These are phyloP conservation scores for Paraphaeosphaeria minitans DNA, from an alignment of 2,329 filamentous ascomycete genomes.

Conservation along the genomic window DNA sequence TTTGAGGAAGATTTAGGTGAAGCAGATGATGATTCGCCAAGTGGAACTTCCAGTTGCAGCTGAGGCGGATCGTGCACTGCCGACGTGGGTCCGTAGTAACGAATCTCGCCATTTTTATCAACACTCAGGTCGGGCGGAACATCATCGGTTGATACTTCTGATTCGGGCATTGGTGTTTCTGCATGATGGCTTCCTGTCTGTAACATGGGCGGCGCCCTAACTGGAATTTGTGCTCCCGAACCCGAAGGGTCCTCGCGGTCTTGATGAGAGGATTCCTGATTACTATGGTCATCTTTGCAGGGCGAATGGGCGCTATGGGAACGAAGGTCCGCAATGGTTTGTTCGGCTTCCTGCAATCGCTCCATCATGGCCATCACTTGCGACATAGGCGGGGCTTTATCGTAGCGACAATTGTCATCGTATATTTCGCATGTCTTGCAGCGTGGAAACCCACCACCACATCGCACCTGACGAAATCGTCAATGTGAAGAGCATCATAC, in stretches of 20 bases:
- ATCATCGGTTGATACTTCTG: neutral
- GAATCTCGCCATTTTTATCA: constrained; percentile 12
- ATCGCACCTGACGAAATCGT: constrained; percentile 16
- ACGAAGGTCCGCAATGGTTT: constrained; percentile 1
- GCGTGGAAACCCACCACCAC: constrained; percentile 34
- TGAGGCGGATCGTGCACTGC: constrained; percentile 14
- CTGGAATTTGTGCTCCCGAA: neutral
- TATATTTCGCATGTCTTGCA: constrained; percentile 43
- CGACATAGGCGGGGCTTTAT: constrained; percentile 41
- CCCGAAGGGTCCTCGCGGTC: neutral
- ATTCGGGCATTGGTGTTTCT: neutral
- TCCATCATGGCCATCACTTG: constrained; percentile 38
- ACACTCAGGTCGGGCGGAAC: constrained; percentile 7
- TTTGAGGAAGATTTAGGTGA: neutral
- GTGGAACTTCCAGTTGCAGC: neutral
- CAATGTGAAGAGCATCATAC: constrained; percentile 9
- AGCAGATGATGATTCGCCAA: neutral
- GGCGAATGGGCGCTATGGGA: neutral
- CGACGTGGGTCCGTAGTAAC: constrained; percentile 16
- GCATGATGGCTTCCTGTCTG: neutral
- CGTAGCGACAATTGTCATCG: constrained; percentile 38
- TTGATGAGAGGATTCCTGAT: neutral
- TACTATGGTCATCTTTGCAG: neutral
- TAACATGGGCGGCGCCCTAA: neutral
- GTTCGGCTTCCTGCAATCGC: constrained; percentile 22